A percentile compares a stretch with the other conserved stretches of the same genome.
phyloP scores from a whole-genome alignment of 129 eudicot species.

The Chrysanthemum lavandulifolium region DNA sequence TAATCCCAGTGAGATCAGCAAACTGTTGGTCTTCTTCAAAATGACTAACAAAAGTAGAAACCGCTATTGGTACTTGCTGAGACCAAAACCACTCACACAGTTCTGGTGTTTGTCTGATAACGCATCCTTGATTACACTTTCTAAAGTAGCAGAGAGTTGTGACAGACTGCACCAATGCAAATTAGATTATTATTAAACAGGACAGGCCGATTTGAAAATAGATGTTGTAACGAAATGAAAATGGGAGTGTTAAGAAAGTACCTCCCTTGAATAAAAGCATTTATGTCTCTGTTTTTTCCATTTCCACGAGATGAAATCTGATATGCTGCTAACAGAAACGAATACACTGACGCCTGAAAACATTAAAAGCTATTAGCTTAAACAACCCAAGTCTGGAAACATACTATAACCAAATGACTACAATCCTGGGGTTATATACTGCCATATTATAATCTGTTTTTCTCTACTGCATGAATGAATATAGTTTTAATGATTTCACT shows the following conservation, averaged over 20 bases:
- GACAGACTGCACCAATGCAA: slow-evolving; percentile 57
- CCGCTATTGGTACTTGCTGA: slow-evolving; percentile 77
- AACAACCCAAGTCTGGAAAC: background rate
- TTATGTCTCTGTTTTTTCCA: slow-evolving; percentile 77
- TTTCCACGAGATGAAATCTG: slow-evolving; percentile 89
- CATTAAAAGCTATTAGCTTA: slow-evolving; percentile 24
- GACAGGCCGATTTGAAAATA: background rate
- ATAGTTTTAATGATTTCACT: background rate
- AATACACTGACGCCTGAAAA: slow-evolving; percentile 82
- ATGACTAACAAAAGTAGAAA: slow-evolving; percentile 67
- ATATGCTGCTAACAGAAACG: slow-evolving; percentile 80
- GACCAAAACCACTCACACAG: slow-evolving; percentile 93
- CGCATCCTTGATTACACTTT: slow-evolving; percentile 72
- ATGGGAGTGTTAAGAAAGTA: slow-evolving; percentile 14
- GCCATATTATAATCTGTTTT: background rate
- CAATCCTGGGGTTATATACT: background rate
- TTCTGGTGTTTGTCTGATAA: slow-evolving; percentile 68
- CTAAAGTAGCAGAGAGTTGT: slow-evolving; percentile 83
- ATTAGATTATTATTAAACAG: slow-evolving; percentile 12
- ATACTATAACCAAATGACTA: background rate
- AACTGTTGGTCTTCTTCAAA: slow-evolving; percentile 78
- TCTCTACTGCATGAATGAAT: no score
- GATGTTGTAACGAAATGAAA: background rate
- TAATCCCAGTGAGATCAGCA: slow-evolving; percentile 70
- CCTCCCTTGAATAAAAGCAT: slow-evolving; percentile 83